Evolutionary conservation across 768 basidiomycete species (phyloP), one percentile per base, ranked within the genome.

Genomic region (Pulveroboletus sp.): DNA sequence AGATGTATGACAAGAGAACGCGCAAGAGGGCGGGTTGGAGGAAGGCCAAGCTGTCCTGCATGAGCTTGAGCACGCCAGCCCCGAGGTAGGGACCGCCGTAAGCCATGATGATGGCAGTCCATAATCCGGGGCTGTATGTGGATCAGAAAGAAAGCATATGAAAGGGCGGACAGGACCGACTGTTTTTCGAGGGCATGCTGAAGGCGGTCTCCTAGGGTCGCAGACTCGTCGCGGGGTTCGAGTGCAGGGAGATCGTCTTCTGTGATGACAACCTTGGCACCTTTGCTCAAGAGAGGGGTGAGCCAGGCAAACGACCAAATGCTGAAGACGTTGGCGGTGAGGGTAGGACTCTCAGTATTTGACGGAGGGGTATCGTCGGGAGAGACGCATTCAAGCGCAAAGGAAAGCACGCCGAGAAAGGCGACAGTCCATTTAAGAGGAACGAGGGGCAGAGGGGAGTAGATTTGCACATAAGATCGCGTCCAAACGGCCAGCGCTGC

Each of bases 261-360:
- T 1, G 86, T 86, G 49, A 97, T 83, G 63, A 78, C 82, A 45
- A 79, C 69, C 6, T 69, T 64, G 0, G 77, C 75, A 26, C 88
- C 88, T 60, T 83, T 84, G 57, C 72, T 75, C 81, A 93, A 78
- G 16, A 93, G 76, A 0, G 78, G 78, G 1, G 89, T 90, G 74
- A 97, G 79, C 93, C 93, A 98, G 0, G 74, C 70, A 62, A 97
- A 98, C 1, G 82, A 84, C 79, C 85, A 91, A 32, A 79, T 74
- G 59, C 86, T 90, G 63, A 83, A 94, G 19, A 92, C 71, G 63
- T 91, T 93, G 16, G 93, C 88, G 0, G 80, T 85, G 16, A 85
- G 58, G 1, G 85, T 68, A 0, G 93, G 93, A 61, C 73, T 87
- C 61, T 92, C 89, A 39, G 70, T 56, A 13, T 63, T 62, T 17